Percentiles rank a stretch among this genome's conserved stretches.
Evolutionary conservation across 257 asterid genomes (phyloP).

Genomic region (Eustoma russellianum): DNA sequence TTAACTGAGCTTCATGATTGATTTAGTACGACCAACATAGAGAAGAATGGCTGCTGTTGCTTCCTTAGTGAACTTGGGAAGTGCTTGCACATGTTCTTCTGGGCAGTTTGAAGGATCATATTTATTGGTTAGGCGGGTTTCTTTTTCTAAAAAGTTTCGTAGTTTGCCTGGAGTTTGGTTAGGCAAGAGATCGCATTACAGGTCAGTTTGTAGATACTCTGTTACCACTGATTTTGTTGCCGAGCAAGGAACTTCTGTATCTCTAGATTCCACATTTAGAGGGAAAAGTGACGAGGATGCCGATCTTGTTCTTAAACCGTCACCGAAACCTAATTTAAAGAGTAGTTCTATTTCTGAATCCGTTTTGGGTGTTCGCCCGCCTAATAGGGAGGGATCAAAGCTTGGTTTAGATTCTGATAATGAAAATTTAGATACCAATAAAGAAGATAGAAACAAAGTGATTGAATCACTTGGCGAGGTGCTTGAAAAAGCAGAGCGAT

Average conservation of each 20-base stretch:
- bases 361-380: conserved; percentile 20
- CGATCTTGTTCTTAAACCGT: conserved; percentile 62
- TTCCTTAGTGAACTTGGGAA: conserved; percentile 92
- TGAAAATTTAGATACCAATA: conserved; percentile 28
- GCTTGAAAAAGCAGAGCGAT: conserved; percentile 82
- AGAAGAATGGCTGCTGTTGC: conserved; percentile 66
- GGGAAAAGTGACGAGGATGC: conserved; percentile 38
- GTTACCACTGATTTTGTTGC: conserved; percentile 66
- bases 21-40: conserved; percentile 15
- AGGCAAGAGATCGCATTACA: conserved; percentile 59
- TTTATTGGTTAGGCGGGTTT: conserved; percentile 50
- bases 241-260: conserved; percentile 63
- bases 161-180: conserved; percentile 43
- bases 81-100: conserved; percentile 54
- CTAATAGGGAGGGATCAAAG: conserved; percentile 32
- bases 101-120: conserved; percentile 70
- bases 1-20: conserved; percentile 19
- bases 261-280: conserved; percentile 62
- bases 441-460: conserved; percentile 52
- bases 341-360: conserved; percentile 40
- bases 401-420: conserved; percentile 22
- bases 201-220: conserved; percentile 77
- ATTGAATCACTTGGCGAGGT: conserved; percentile 83
- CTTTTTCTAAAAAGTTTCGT: conserved; percentile 37
- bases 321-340: conserved; percentile 77